A percentile compares a stretch with the other conserved stretches of the same genome.
Conservation (phyloP, 495 filamentous ascomycete species). For the Pyrenula aspistea region DNA sequence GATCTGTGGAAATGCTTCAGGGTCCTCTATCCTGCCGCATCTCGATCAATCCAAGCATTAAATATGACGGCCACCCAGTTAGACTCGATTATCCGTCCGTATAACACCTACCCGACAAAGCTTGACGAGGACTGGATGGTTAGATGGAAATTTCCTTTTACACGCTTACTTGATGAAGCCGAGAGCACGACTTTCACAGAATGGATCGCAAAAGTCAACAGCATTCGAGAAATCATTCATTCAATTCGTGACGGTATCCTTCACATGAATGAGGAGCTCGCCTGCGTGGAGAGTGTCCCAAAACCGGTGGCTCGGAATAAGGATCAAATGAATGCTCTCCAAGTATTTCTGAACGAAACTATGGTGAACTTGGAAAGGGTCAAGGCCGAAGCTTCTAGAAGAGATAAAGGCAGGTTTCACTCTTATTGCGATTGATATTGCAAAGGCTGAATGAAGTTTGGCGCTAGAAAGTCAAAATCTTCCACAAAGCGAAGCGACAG, state of each 20-base stretch:
- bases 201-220: not conserved
- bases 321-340: not conserved
- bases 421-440: not conserved
- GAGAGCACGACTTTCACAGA: not conserved
- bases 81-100: not conserved
- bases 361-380: not conserved
- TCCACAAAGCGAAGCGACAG: not conserved
- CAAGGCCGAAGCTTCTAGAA: not conserved
- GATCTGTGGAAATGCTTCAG: not conserved
- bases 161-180: not conserved
- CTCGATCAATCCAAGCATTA: not conserved
- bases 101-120: not conserved
- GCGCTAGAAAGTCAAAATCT: not conserved
- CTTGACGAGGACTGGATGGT: not conserved
- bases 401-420: not conserved
- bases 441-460: not conserved
- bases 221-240: not conserved
- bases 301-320: not conserved
- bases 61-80: not conserved
- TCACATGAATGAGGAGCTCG: not conserved
- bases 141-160: not conserved
- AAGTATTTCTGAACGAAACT: not conserved
- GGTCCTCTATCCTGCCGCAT: not conserved
- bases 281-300: not conserved
- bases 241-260: not conserved